These are phyloP conservation scores for Rosellinia necatrix DNA, from an alignment of 2,329 filamentous ascomycete genomes.

Conservation along the genomic window DNA sequence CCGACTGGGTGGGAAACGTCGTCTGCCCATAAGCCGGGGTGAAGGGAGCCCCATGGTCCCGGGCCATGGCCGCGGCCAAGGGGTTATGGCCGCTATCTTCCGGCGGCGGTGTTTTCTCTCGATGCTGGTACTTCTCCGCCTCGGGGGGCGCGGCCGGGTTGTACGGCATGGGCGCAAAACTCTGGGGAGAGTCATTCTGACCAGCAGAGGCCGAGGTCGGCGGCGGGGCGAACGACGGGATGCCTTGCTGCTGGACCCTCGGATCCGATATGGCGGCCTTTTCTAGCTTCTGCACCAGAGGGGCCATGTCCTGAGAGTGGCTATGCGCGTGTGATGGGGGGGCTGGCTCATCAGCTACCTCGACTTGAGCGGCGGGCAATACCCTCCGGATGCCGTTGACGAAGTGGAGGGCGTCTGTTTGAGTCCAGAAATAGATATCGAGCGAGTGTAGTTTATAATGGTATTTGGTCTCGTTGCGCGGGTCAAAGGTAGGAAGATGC, in stretches of 20 bases:
- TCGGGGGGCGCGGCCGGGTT: conserved; percentile 79
- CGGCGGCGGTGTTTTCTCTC: conserved; percentile 79
- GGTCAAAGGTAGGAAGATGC: conserved; percentile 76
- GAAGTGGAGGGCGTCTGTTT: conserved; percentile 71
- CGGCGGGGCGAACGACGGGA: conserved; percentile 47
- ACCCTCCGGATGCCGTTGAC: conserved; percentile 70
- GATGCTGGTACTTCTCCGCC: conserved; percentile 71
- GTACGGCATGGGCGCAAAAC: conserved; percentile 70
- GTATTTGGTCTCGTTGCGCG: conserved; percentile 75
- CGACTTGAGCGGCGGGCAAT: conserved; percentile 63
- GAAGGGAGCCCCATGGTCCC: conserved; percentile 60
- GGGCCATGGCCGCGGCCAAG: conserved; percentile 60
- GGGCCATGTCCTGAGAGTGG: conserved; percentile 57
- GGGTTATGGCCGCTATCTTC: conserved; percentile 67
- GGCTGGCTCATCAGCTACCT: conserved; percentile 67
- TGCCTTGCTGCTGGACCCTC: conserved; percentile 43
- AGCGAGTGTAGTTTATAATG: conserved; percentile 77
- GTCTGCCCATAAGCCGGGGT: conserved; percentile 53
- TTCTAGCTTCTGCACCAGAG: conserved; percentile 75
- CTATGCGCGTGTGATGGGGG: conserved; percentile 45
- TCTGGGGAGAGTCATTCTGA: conserved; percentile 44
- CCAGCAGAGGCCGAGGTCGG: conserved; percentile 44
- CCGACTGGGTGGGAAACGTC: conserved; percentile 47
- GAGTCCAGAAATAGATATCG: conserved; percentile 81
- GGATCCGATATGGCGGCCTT: conserved; percentile 68